A percentile compares a stretch with the other conserved stretches of the same genome.
These are phyloP conservation scores for Carallia pectinifolia DNA, from an alignment of 345 rosid species.

Conservation along the genomic window DNA sequence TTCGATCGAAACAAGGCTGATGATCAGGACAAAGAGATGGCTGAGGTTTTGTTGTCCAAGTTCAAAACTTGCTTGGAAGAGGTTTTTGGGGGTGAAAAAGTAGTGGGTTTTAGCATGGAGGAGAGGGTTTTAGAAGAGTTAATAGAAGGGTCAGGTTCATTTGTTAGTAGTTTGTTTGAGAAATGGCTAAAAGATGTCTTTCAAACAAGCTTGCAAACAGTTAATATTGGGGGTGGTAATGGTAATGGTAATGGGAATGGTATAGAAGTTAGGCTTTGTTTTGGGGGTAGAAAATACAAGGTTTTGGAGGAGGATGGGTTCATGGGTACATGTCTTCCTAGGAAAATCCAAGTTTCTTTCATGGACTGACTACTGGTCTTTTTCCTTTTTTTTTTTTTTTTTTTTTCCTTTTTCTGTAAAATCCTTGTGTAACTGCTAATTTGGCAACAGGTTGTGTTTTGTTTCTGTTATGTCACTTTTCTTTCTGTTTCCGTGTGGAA, in stretches of 20 bases:
- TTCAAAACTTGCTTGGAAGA: constrained; percentile 39
- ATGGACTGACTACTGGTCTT: constrained; percentile 21
- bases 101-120: constrained; percentile 45
- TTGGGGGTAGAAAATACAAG: constrained; percentile 30
- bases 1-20: constrained; percentile 37
- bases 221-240: constrained; percentile 42
- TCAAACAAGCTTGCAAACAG: constrained; percentile 46
- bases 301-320: constrained; percentile 41
- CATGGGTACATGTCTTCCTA: constrained; percentile 54
- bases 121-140: constrained; percentile 54
- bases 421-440: constrained; percentile 22
- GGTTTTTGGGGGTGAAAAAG: constrained; percentile 41
- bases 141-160: constrained; percentile 30
- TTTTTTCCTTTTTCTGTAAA: constrained; percentile 25
- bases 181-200: constrained; percentile 74
- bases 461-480: neutral
- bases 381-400: neutral
- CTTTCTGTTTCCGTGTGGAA: neutral
- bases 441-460: constrained; percentile 31
- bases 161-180: constrained; percentile 50
- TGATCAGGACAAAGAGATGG: constrained; percentile 31
- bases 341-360: constrained; percentile 44
- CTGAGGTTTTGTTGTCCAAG: constrained; percentile 38
- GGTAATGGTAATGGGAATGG: constrained; percentile 26
- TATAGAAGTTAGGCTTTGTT: constrained; percentile 44